Percentiles rank a stretch among this genome's conserved stretches.
Evolutionary conservation across 2,329 filamentous ascomycete species (phyloP).

Genomic region (Pseudogymnoascus sp.): DNA sequence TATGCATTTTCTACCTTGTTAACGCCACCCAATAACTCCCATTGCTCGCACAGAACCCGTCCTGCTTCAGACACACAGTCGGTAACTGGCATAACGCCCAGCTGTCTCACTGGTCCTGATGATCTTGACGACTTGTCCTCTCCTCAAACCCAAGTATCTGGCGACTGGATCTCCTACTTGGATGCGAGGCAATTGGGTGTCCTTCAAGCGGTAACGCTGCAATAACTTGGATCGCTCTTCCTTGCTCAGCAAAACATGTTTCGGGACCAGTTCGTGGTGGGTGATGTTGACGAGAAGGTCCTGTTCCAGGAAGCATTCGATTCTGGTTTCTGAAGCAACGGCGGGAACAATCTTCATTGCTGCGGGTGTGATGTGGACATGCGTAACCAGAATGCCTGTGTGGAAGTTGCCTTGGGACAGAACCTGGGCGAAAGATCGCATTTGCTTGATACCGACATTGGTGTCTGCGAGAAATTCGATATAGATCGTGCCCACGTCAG

Average conservation of each 20-base stretch:
- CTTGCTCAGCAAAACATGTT: constrained; percentile 79
- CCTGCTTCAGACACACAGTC: constrained; percentile 51
- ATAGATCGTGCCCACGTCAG: constrained; percentile 81
- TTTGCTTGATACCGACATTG: constrained; percentile 81
- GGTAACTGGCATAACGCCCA: constrained; percentile 91
- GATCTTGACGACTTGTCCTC: constrained; percentile 96
- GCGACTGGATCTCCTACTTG: constrained; percentile 88
- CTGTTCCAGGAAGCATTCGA: constrained; percentile 93
- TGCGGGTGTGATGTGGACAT: constrained; percentile 73
- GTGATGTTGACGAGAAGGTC: constrained; percentile 97
- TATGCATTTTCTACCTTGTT: constrained; percentile 5
- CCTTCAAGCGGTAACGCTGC: constrained; percentile 87
- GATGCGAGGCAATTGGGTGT: constrained; percentile 92
- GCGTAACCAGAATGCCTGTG: constrained; percentile 84
- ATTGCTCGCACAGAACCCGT: background rate
- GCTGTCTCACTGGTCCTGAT: constrained; percentile 93
- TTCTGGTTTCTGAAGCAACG: constrained; percentile 66
- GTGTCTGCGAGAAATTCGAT: constrained; percentile 82
- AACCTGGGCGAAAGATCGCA: constrained; percentile 81
- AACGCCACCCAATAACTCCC: constrained; percentile 10
- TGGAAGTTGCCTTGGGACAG: constrained; percentile 74
- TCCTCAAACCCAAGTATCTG: constrained; percentile 79
- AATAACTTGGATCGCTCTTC: constrained; percentile 85
- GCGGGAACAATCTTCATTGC: constrained; percentile 80
- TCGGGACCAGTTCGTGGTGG: constrained; percentile 91